Conservation (phyloP, 2,329 filamentous ascomycete species). For the Sclerotinia trifoliorum region DNA sequence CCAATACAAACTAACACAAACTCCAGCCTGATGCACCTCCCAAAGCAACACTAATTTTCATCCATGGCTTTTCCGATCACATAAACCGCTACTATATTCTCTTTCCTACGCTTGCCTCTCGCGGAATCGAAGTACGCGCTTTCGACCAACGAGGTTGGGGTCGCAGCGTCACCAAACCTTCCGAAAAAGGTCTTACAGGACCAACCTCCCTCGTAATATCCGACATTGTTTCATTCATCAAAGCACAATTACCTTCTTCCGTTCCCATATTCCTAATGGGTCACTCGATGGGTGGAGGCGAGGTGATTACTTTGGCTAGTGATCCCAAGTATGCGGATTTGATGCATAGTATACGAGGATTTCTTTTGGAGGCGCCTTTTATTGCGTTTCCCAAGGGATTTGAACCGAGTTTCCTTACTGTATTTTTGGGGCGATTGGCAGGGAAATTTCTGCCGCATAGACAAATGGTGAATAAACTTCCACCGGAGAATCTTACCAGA, state of each 20-base stretch:
- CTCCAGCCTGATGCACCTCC: slow-evolving; percentile 34
- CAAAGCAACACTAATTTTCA: slow-evolving; percentile 72
- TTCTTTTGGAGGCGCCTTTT: slow-evolving; percentile 75
- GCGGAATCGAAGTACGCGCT: slow-evolving; percentile 71
- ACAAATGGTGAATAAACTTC: slow-evolving; percentile 62
- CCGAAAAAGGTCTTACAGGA: slow-evolving; percentile 70
- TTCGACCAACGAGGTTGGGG: slow-evolving; percentile 94
- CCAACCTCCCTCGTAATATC: slow-evolving; percentile 69
- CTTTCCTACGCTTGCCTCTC: slow-evolving; percentile 66
- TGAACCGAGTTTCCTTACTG: slow-evolving; percentile 61
- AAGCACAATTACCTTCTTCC: slow-evolving; percentile 51
- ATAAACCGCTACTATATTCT: slow-evolving; percentile 73
- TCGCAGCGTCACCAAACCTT: slow-evolving; percentile 59
- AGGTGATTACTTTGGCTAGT: slow-evolving; percentile 63
- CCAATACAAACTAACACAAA: slow-evolving; percentile 17
- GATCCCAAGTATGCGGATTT: slow-evolving; percentile 53
- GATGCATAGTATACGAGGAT: slow-evolving; percentile 64
- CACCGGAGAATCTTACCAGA: slow-evolving; percentile 62
- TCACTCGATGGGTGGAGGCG: slow-evolving; percentile 86
- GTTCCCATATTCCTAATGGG: slow-evolving; percentile 80
- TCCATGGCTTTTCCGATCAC: slow-evolving; percentile 91
- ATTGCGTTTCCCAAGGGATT: slow-evolving; percentile 67
- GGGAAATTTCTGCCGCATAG: slow-evolving; percentile 64
- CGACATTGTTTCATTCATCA: slow-evolving; percentile 77
- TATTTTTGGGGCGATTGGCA: slow-evolving; percentile 65